Conservation (phyloP, 2,329 filamentous ascomycete species). For the Daldinia sp. region DNA sequence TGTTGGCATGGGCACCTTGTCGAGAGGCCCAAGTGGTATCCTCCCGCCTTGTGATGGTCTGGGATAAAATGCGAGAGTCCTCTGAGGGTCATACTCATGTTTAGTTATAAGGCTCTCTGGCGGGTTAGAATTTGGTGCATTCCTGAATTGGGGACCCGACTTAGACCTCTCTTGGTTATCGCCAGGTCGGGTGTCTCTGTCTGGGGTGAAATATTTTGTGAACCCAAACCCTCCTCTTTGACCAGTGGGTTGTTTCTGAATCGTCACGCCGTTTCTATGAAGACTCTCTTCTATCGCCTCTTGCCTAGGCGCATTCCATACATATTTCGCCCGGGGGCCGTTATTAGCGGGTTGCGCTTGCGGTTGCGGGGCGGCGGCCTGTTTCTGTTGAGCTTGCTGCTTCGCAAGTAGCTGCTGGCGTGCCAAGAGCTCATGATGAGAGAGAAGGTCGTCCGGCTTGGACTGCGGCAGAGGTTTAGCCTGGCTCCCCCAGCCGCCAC, state of each 20-base stretch:
- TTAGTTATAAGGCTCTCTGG: not conserved
- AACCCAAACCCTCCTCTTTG: not conserved
- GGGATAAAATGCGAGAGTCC: not conserved
- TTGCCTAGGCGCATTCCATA: conserved; percentile 41
- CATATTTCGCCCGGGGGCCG: conserved; percentile 27
- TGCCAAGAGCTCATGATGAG: conserved; percentile 39
- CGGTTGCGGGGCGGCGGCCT: conserved; percentile 18
- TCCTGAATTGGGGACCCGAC: not conserved
- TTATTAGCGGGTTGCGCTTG: conserved; percentile 14
- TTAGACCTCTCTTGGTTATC: not conserved
- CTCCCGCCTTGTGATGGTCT: not conserved
- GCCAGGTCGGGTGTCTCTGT: too few species aligned
- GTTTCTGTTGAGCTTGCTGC: conserved; percentile 21
- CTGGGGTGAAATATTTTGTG: not conserved
- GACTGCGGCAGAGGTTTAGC: conserved; percentile 10
- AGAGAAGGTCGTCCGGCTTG: conserved; percentile 32
- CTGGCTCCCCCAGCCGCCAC: conserved; percentile 19
- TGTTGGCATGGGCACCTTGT: not conserved
- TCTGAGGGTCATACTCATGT: not conserved
- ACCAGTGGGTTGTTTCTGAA: not conserved
- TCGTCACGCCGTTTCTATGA: conserved; percentile 34
- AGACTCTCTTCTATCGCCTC: conserved; percentile 36
- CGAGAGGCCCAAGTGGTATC: not conserved
- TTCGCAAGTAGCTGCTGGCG: conserved; percentile 44
- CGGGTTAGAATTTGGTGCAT: not conserved